phyloP scores from a whole-genome alignment of 2,329 filamentous ascomycete species.

The Claviceps sp. region DNA sequence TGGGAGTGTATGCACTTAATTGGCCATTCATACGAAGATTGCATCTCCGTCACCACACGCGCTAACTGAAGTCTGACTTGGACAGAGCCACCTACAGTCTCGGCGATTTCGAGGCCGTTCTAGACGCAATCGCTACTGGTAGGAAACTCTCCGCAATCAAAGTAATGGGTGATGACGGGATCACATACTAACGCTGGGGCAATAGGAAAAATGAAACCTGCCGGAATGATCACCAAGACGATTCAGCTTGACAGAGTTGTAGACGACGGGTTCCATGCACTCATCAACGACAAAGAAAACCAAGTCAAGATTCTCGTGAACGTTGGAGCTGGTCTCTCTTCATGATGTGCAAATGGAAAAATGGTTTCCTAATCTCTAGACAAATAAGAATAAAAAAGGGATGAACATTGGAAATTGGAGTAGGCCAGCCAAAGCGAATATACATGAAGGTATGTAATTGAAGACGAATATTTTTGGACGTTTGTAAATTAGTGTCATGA shows the following conservation, averaged over 20 bases:
- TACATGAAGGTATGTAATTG: background rate
- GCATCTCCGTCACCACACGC: slow-evolving; percentile 16
- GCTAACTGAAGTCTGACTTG: slow-evolving; percentile 29
- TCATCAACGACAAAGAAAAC: slow-evolving; percentile 46
- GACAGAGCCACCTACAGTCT: slow-evolving; percentile 20
- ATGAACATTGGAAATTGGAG: background rate
- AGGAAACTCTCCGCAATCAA: background rate
- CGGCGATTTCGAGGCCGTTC: slow-evolving; percentile 42
- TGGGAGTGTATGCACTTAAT: slow-evolving; percentile 10
- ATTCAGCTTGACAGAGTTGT: slow-evolving; percentile 42
- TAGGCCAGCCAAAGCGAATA: background rate
- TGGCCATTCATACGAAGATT: background rate
- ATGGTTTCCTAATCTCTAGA: background rate
- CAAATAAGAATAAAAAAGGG: background rate
- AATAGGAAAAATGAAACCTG: slow-evolving; percentile 34
- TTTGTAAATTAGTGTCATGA: background rate
- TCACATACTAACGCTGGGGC: background rate
- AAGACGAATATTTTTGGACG: background rate
- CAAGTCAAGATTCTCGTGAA: slow-evolving; percentile 52
- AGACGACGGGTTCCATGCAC: slow-evolving; percentile 40
- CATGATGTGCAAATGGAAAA: background rate
- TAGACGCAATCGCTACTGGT: slow-evolving; percentile 29
- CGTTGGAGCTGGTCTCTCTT: slow-evolving; percentile 8
- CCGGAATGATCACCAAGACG: slow-evolving; percentile 46
- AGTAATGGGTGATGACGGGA: background rate